A percentile compares a stretch with the other conserved stretches of the same genome.
Conservation (phyloP, 345 rosid genomes). For the Lumnitzera racemosa region DNA sequence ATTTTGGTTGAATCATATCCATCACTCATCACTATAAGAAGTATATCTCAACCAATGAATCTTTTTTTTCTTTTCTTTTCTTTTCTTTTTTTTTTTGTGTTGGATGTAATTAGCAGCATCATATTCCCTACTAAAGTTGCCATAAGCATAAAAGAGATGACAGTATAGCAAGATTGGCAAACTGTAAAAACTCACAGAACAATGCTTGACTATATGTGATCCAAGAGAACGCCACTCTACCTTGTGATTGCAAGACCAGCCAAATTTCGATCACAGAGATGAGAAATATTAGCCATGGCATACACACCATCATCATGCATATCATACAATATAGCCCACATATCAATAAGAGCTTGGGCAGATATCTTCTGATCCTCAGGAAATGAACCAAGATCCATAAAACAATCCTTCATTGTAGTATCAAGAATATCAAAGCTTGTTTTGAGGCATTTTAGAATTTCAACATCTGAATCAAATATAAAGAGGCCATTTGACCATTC, state of each 20-base stretch:
- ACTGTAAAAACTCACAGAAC: slow-evolving; percentile 17
- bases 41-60: no score
- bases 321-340: slow-evolving; percentile 9
- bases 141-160: no score
- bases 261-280: slow-evolving; percentile 9
- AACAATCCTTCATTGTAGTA: slow-evolving; percentile 13
- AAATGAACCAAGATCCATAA: background rate
- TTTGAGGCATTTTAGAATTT: slow-evolving; percentile 12
- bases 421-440: slow-evolving; percentile 15
- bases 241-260: slow-evolving; percentile 6
- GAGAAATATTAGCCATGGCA: slow-evolving; percentile 2
- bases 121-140: no score
- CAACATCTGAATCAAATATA: background rate
- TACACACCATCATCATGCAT: slow-evolving; percentile 7
- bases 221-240: slow-evolving; percentile 9
- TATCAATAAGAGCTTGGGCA: slow-evolving; percentile 14
- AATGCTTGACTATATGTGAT: slow-evolving; percentile 2
- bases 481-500: slow-evolving; percentile 3
- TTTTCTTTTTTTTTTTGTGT: no score
- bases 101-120: no score
- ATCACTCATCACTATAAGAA: no score
- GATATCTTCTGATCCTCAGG: slow-evolving; percentile 12
- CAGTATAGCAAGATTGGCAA: no score
- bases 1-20: no score
- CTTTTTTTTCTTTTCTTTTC: no score